phyloP scores from a whole-genome alignment of 2,329 filamentous ascomycete species.

The Dryadomyces sulphureus region DNA sequence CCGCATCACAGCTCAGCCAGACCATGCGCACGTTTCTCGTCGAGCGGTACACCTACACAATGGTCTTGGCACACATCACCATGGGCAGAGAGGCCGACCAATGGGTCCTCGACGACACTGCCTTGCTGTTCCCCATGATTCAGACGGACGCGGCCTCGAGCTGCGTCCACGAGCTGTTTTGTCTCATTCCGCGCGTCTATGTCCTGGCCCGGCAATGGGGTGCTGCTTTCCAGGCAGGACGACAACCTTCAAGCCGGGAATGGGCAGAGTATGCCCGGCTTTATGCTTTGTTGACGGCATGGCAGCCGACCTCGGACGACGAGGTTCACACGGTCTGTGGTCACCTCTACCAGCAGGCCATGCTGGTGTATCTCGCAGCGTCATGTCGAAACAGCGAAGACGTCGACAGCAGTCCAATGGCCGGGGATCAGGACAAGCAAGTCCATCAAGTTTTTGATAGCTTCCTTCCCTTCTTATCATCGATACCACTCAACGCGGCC shows the following conservation, averaged over 20 bases:
- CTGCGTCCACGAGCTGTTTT: background rate
- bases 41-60: background rate
- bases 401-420: too few species aligned
- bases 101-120: background rate
- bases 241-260: background rate
- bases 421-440: background rate
- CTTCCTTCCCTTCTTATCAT: background rate
- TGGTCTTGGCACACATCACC: background rate
- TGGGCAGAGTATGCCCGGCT: background rate
- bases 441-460: background rate
- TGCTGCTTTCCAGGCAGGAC: background rate
- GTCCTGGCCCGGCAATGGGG: background rate
- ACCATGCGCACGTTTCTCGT: background rate
- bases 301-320: background rate
- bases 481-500: background rate
- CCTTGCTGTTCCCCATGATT: background rate
- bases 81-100: background rate
- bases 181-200: background rate
- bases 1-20: background rate
- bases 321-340: background rate
- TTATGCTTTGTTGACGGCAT: background rate
- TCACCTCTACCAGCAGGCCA: background rate
- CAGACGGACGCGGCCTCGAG: background rate
- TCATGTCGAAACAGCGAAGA: background rate
- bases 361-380: background rate